Conservation (phyloP, 441 rosid genomes). For the Arabidopsis hybrid region DNA sequence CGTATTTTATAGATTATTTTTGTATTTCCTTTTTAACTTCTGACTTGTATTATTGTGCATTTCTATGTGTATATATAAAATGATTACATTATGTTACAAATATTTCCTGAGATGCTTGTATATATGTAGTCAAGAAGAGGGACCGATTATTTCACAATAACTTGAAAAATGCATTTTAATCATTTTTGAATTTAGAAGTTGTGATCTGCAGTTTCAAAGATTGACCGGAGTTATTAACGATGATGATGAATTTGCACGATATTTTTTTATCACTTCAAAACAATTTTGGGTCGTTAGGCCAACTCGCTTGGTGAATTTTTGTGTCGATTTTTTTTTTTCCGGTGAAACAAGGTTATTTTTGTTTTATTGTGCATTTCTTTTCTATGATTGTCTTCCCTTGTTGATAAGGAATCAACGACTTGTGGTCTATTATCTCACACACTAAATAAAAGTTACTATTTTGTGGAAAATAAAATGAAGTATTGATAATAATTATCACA, state of each 20-base stretch:
- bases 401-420: not conserved
- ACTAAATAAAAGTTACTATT: not conserved
- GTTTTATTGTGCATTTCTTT: not conserved
- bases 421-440: slow-evolving; percentile 5
- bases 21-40: not conserved
- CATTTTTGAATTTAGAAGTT: not conserved
- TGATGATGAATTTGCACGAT: not conserved
- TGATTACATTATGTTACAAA: slow-evolving; percentile 1
- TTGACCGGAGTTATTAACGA: not conserved
- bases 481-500: not conserved
- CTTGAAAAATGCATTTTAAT: not conserved
- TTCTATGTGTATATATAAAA: slow-evolving; percentile 23
- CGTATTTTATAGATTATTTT: slow-evolving; percentile 27
- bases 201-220: slow-evolving; percentile 19
- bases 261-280: not conserved
- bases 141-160: not conserved
- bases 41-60: slow-evolving; percentile 39
- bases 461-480: not conserved
- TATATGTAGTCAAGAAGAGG: not conserved
- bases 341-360: not conserved
- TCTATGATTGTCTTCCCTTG: not conserved
- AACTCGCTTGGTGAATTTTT: not conserved
- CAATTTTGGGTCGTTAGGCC: slow-evolving; percentile 1
- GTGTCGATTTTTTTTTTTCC: not conserved
- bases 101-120: not conserved